Conservation (phyloP, 116 monocot species). For the Dioscorea cayenensis region DNA sequence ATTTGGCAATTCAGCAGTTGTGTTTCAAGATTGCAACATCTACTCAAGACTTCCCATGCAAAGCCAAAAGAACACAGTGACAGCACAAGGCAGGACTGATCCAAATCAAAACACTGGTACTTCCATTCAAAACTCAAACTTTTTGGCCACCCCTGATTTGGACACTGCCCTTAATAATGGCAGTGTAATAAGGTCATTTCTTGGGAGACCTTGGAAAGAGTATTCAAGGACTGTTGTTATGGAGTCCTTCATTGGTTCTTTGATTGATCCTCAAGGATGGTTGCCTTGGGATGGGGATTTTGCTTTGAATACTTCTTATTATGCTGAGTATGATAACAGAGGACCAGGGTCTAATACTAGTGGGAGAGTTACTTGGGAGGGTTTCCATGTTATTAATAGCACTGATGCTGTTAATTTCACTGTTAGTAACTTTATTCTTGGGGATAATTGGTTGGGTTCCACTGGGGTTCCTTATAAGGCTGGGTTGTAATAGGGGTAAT, state of each 20-base stretch:
- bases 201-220: conserved; percentile 69
- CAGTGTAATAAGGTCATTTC: conserved; percentile 3
- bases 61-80: conserved; percentile 23
- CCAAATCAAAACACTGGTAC: conserved; percentile 26
- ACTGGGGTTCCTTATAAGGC: conserved; percentile 42
- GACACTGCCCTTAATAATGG: background rate
- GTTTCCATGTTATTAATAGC: conserved; percentile 19
- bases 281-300: conserved; percentile 55
- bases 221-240: conserved; percentile 68
- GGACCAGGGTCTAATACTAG: conserved; percentile 36
- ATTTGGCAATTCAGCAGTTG: conserved; percentile 23
- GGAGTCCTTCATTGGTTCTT: conserved; percentile 31
- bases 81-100: conserved; percentile 29
- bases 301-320: conserved; percentile 52
- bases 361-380: conserved; percentile 39
- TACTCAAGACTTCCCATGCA: conserved; percentile 14
- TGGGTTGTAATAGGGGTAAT: conserved; percentile 7
- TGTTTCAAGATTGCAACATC: conserved; percentile 25
- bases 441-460: conserved; percentile 47
- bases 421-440: conserved; percentile 29
- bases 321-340: conserved; percentile 43
- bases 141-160: conserved; percentile 3
- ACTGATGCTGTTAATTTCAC: conserved; percentile 42
- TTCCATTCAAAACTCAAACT: conserved; percentile 16
- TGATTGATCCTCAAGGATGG: conserved; percentile 52